Evolutionary conservation across 108 stramenopile species (phyloP), one percentile per base, ranked within the genome.

Genomic region (Skeletonema marinoi): DNA sequence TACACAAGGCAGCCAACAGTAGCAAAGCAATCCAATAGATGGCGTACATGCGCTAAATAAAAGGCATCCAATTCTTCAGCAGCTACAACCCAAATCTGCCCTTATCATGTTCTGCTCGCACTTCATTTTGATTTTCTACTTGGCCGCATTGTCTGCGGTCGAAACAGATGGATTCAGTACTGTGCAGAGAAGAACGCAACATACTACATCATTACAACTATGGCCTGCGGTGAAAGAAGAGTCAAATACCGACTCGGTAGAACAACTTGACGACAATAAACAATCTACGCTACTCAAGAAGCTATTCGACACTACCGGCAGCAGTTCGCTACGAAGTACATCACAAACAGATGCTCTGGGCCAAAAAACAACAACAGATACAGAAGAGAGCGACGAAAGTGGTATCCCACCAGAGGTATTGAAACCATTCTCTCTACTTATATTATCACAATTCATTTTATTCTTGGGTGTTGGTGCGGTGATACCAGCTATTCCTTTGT

Each of bases 381-480:
- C 44, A 67, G 68, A 68, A 1, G 70, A 58, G 21, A 21, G 29
- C 10, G 70, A 71, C 3, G 60, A 72, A 25, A 62, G 10, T 32
- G 32, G 21, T 1, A 62, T 80, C 21, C 75, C 77, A 30, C 51
- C 71, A 25, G 35, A 38, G 6, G 82, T 88, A 32, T 65, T 61
- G 30, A 58, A 68, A 33, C 81, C 92, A 41, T 80, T 92, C 51
- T 42, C 83, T 36, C 75, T 90, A 9, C 82, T 93, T 0, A 67
- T 93, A n/a, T 56, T 85, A 13, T 84, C 89, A 12, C 92, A 93
- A 69, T 87, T 90, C 68, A 36, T 93, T 8, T 70, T 93, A 2
- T 93, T 93, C 60, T 48, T 93, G 36, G 92, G 92, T 39, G 92
- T 93, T 33, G 92, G 92, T 21, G 92, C 90, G 11, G 89, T 93